Evolutionary conservation across 2,329 filamentous ascomycete genomes (phyloP).

Genomic region (Cercospora janseana): DNA sequence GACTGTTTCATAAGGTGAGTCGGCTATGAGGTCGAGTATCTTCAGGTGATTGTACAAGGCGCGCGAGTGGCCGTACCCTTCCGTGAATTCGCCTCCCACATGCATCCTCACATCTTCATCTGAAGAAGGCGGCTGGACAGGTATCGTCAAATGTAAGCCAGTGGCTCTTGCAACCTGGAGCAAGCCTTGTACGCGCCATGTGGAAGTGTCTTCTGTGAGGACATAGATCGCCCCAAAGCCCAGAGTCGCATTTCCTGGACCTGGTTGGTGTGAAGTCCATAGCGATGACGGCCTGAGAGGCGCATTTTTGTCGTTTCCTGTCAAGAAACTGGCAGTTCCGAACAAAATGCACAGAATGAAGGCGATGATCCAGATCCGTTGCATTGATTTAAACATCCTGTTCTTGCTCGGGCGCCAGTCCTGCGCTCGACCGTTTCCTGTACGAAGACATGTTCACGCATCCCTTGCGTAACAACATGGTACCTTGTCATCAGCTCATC

Average conservation of each 20-base stretch:
- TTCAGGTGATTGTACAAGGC: conserved; percentile 14
- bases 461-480: too few relatives aligned
- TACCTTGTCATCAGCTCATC: too few relatives aligned
- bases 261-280: neutral
- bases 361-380: too few relatives aligned
- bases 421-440: too few relatives aligned
- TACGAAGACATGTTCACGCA: too few relatives aligned
- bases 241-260: conserved; percentile 14
- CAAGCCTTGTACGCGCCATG: conserved; percentile 19
- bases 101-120: neutral
- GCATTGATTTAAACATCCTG: too few relatives aligned
- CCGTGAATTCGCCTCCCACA: neutral
- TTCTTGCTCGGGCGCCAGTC: too few relatives aligned
- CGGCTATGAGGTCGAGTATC: conserved; percentile 34
- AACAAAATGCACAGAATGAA: too few relatives aligned
- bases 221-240: conserved; percentile 22
- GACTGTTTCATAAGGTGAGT: conserved; percentile 41
- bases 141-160: conserved; percentile 1
- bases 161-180: conserved; percentile 6
- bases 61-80: conserved; percentile 3
- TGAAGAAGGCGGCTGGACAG: neutral
- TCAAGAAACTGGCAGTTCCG: too few relatives aligned
- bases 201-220: conserved; percentile 14
- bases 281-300: neutral
- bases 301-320: neutral